These are phyloP conservation scores for Metschnikowia continentalis DNA, from an alignment of 805 yeast genomes.

Conservation along the genomic window DNA sequence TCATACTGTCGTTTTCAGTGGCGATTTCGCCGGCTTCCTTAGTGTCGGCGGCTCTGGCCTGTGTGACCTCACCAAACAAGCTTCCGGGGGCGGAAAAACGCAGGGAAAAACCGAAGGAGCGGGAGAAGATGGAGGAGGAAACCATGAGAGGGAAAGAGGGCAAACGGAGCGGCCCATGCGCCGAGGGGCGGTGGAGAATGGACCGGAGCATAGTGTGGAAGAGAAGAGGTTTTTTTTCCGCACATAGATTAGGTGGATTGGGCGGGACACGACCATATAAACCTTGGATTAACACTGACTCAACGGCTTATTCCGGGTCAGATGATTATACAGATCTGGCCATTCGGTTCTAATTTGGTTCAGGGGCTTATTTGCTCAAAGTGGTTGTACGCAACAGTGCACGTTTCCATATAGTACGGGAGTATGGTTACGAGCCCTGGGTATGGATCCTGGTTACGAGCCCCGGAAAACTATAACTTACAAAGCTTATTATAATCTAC, in stretches of 20 bases:
- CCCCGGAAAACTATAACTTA: no score
- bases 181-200: conserved; percentile 2
- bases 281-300: no score
- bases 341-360: no score
- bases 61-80: conserved; percentile 33
- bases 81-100: conserved; percentile 9
- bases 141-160: not conserved
- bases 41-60: conserved; percentile 11
- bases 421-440: no score
- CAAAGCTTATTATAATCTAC: not conserved
- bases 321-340: no score
- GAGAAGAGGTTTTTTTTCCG: conserved; percentile 3
- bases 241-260: not conserved
- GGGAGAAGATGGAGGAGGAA: not conserved
- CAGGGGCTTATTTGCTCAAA: no score
- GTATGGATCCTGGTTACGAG: no score
- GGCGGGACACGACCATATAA: not conserved
- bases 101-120: not conserved
- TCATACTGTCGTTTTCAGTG: conserved; percentile 6
- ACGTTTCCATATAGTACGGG: no score
- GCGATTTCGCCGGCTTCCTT: not conserved
- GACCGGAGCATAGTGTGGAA: conserved; percentile 3
- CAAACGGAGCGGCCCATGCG: not conserved
- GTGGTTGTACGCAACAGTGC: no score
- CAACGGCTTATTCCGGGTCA: no score